phyloP scores from a whole-genome alignment of 2,329 filamentous ascomycete species.

The Aspergillus sp. region DNA sequence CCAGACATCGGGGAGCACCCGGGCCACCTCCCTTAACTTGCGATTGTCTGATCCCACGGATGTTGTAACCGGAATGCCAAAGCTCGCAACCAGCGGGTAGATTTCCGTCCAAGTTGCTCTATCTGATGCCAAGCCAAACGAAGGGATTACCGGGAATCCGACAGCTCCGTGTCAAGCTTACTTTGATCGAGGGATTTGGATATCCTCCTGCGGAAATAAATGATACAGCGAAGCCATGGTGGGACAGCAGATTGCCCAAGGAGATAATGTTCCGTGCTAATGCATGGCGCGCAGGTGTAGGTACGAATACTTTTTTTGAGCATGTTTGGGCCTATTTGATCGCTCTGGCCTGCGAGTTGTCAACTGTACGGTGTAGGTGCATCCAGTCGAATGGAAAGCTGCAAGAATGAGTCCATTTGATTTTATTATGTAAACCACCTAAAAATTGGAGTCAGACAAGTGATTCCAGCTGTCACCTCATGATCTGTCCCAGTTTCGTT shows the following conservation, averaged over 20 bases:
- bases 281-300: neutral
- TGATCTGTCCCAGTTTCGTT: neutral
- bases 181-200: neutral
- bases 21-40: neutral
- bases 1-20: no score
- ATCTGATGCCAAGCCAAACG: constrained; percentile 22
- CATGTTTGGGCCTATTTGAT: neutral
- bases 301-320: neutral
- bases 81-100: constrained; percentile 1
- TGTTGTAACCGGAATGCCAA: neutral
- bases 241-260: neutral
- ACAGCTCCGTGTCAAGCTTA: constrained; percentile 2
- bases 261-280: constrained; percentile 7
- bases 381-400: neutral
- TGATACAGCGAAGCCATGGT: neutral
- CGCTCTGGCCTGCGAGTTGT: no score
- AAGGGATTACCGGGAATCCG: constrained; percentile 21
- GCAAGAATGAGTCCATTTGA: neutral
- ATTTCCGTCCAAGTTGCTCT: neutral
- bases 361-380: no score
- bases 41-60: neutral
- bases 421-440: no score
- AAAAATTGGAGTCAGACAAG: neutral
- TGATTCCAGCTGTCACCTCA: neutral
- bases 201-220: neutral